These are phyloP conservation scores for Daldinia loculata DNA, from an alignment of 495 filamentous ascomycete species.

Conservation along the genomic window DNA sequence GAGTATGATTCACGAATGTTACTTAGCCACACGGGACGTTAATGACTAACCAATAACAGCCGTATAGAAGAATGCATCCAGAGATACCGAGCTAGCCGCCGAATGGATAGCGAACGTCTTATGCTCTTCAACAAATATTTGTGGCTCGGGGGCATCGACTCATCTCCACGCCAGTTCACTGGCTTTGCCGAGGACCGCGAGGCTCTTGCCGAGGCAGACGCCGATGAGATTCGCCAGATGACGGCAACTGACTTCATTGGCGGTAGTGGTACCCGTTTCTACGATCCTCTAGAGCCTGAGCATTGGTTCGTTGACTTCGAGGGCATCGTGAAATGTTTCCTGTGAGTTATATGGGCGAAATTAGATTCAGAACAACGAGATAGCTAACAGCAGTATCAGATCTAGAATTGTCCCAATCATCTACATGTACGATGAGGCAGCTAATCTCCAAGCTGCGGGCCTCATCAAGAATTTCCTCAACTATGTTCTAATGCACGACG, in stretches of 20 bases:
- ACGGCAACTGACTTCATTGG: slow-evolving; percentile 67
- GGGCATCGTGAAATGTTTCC: slow-evolving; percentile 76
- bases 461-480: slow-evolving; percentile 88
- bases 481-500: slow-evolving; percentile 83
- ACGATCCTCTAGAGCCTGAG: slow-evolving; percentile 53
- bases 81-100: slow-evolving; percentile 78
- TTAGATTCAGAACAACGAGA: slow-evolving; percentile 16
- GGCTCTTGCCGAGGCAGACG: slow-evolving; percentile 60
- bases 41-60: slow-evolving; percentile 49
- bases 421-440: slow-evolving; percentile 40
- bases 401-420: slow-evolving; percentile 46
- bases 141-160: slow-evolving; percentile 80
- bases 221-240: slow-evolving; percentile 68
- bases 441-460: slow-evolving; percentile 41
- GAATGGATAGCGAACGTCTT: slow-evolving; percentile 67
- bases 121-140: slow-evolving; percentile 82
- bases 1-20: slow-evolving; percentile 46
- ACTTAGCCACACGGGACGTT: neutral
- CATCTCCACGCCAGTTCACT: slow-evolving; percentile 70
- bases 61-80: slow-evolving; percentile 89
- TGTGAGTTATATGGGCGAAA: slow-evolving; percentile 61
- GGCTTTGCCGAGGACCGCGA: slow-evolving; percentile 65
- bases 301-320: slow-evolving; percentile 85
- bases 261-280: slow-evolving; percentile 51
- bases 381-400: slow-evolving; percentile 47